Conservation (phyloP, 345 rosid species). For the Hypericum perforatum region DNA sequence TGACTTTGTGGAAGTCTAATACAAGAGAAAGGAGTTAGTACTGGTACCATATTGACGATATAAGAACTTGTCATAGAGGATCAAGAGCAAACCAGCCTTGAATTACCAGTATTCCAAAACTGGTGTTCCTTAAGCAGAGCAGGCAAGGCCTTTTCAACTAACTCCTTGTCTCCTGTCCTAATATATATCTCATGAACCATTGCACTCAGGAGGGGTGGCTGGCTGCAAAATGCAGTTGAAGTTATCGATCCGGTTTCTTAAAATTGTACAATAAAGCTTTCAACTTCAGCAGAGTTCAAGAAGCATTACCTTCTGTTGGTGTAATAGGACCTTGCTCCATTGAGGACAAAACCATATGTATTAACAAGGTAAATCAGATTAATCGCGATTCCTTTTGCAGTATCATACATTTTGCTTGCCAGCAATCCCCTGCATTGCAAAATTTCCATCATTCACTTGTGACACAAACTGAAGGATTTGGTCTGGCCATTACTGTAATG, state of each 20-base stretch:
- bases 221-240: conserved; percentile 29
- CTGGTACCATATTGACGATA: neutral
- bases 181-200: conserved; percentile 63
- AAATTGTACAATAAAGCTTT: too few species aligned
- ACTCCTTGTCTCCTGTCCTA: conserved; percentile 50
- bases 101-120: conserved; percentile 76
- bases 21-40: neutral
- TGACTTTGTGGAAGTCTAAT: conserved; percentile 58
- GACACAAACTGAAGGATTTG: neutral
- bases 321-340: conserved; percentile 75
- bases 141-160: conserved; percentile 46
- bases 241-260: too few species aligned
- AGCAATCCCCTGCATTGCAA: conserved; percentile 61
- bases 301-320: conserved; percentile 66
- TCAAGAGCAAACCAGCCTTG: neutral
- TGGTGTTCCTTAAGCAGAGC: conserved; percentile 60
- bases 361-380: conserved; percentile 64
- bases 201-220: conserved; percentile 87
- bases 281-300: conserved; percentile 1
- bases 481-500: too few species aligned
- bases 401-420: conserved; percentile 68
- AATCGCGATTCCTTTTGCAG: conserved; percentile 60
- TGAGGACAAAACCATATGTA: conserved; percentile 61
- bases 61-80: neutral
- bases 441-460: conserved; percentile 1